Evolutionary conservation across 495 filamentous ascomycete species (phyloP), one percentile per base, ranked within the genome.

Genomic region (Patellaria atrata): DNA sequence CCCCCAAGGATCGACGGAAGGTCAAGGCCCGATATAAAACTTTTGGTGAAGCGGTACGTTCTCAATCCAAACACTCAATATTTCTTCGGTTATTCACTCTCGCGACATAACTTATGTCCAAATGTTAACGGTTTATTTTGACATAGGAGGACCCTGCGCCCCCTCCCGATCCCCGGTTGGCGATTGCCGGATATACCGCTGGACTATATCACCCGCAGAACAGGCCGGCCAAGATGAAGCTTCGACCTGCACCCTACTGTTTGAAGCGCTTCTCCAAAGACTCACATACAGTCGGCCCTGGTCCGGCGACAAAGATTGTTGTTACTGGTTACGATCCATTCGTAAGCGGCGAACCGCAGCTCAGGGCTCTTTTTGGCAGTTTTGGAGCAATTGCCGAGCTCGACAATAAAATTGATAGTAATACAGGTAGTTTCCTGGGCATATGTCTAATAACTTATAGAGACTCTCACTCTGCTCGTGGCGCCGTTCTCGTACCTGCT

Each of bases 271-370:
- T 84, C 53, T 57, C 69, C 24, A 86, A 83, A 48, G 86, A 93
- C 51, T 58, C 72, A 2, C 64, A 69, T 41, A 93, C 86, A 10
- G 74, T 87, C 37, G 85, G 83, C 1, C 82, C 82, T 23, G 85
- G 82, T 3, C 89, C 91, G 16, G 82, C 91, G 5, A 75, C 72
- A 8, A 82, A 93, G 50, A 73, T 99, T 27, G 76, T 94, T 8
- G 81, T 93, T 13, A 83, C 72, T n/a, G 84, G 86, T 3, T 92
- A 94, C 51, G 86, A 94, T 56, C 83, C 89, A 4, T 60, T 99
- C 41, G 78, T 77, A 6, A 68, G 79, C 12, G n/a, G n/a, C n/a
- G 74, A 86, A 42, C 68, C 75, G 32, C 80, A 82, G 35, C 69
- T 96, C 24, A 71, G 63, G n/a, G 73, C 76, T 16, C 66, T 83